Conservation (phyloP, 306 rosid species). For the Lagenaria siceraria region DNA sequence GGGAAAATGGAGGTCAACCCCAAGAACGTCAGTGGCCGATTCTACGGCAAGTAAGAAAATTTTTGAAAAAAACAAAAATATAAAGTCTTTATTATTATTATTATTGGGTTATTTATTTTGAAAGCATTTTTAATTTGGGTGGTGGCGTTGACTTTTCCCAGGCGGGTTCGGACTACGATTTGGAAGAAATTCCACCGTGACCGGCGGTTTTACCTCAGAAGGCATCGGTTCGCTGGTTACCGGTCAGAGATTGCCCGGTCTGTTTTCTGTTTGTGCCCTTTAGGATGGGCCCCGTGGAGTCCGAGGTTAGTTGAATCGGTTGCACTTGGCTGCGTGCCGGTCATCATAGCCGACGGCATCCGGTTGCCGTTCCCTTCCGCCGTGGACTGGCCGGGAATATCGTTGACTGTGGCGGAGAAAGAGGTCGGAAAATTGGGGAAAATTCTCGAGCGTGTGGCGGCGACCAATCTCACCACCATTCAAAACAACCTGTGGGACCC, state of each 20-base stretch:
- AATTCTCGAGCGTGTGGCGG: slow-evolving; percentile 61
- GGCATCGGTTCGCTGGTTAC: slow-evolving; percentile 75
- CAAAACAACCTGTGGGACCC: slow-evolving; percentile 61
- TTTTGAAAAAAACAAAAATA: no score
- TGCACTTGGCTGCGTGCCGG: slow-evolving; percentile 80
- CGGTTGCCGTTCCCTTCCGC: slow-evolving; percentile 50
- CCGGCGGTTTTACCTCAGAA: slow-evolving; percentile 51
- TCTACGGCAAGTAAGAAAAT: slow-evolving; percentile 69
- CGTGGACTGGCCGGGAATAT: slow-evolving; percentile 67
- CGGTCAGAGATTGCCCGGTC: slow-evolving; percentile 77
- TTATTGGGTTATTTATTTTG: not conserved
- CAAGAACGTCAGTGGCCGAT: slow-evolving; percentile 76
- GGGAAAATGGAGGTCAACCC: slow-evolving; percentile 97
- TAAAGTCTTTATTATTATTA: not conserved
- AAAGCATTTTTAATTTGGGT: not conserved
- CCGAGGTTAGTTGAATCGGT: slow-evolving; percentile 84
- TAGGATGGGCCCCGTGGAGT: slow-evolving; percentile 99
- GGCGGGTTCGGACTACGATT: slow-evolving; percentile 67
- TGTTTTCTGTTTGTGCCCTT: slow-evolving; percentile 65
- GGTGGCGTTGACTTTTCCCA: slow-evolving; percentile 4
- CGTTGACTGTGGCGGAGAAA: slow-evolving; percentile 62
- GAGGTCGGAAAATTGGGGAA: slow-evolving; percentile 54
- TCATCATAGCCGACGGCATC: slow-evolving; percentile 71
- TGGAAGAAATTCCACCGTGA: slow-evolving; percentile 58
- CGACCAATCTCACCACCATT: slow-evolving; percentile 50